Evolutionary conservation across 2,329 filamentous ascomycete genomes (phyloP).

Genomic region (Aspergillus vadensis): DNA sequence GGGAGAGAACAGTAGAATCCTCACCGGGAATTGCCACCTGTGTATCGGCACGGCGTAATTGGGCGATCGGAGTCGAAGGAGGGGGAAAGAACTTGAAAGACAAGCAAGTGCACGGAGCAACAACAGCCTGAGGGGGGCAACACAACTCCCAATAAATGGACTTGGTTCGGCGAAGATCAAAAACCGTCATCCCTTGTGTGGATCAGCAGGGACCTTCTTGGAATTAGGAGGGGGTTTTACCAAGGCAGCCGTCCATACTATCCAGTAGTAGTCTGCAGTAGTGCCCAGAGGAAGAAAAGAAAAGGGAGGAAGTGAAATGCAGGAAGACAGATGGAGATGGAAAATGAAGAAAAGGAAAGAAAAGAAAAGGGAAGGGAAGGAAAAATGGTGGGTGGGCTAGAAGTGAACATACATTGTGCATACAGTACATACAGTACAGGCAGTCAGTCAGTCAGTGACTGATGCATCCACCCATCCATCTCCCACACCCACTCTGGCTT

Average conservation of each 20-base stretch:
- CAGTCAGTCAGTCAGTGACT: too few relatives aligned
- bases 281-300: neutral
- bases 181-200: neutral
- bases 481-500: too few relatives aligned
- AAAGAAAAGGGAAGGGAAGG: neutral
- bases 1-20: too few relatives aligned
- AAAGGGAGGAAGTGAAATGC: neutral
- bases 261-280: neutral
- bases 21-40: too few relatives aligned
- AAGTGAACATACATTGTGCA: too few relatives aligned
- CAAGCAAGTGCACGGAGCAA: constrained; percentile 1
- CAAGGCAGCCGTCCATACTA: neutral
- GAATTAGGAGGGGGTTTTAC: neutral
- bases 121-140: neutral
- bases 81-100: too few relatives aligned
- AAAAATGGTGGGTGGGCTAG: neutral
- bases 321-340: neutral
- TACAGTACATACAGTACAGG: too few relatives aligned
- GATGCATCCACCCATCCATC: neutral
- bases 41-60: constrained; percentile 1
- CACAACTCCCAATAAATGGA: neutral
- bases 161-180: neutral
- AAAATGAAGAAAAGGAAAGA: neutral
- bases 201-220: constrained; percentile 10
- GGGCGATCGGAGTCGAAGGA: neutral